Conservation (phyloP, 176 grass and related monocot species). For the Hsuehochloa calcarea region DNA sequence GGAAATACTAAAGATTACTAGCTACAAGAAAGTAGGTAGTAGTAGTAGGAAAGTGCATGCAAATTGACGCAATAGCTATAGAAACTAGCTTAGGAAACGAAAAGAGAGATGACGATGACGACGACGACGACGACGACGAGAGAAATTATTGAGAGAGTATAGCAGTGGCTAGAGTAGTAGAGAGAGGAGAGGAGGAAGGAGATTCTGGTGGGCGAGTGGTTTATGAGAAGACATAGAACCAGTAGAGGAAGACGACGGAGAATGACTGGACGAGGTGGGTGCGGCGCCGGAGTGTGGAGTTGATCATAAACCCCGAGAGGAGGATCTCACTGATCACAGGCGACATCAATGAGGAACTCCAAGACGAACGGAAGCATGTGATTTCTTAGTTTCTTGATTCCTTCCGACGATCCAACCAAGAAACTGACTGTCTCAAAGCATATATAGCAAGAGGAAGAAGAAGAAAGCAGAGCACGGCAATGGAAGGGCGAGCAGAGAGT, state of each 20-base stretch:
- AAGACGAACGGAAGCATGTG: conserved; percentile 75
- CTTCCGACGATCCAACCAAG: conserved; percentile 3
- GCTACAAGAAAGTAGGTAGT: not conserved
- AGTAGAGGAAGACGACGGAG: conserved; percentile 99
- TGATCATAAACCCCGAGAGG: conserved; percentile 99
- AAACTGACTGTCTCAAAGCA: not conserved
- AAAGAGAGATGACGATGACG: not conserved
- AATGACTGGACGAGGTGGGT: conserved; percentile 97
- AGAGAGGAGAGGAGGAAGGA: not conserved
- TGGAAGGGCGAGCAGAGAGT: not conserved
- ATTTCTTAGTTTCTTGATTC: not conserved
- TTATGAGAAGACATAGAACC: conserved; percentile 99
- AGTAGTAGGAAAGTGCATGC: conserved; percentile 28
- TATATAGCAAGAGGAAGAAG: not conserved
- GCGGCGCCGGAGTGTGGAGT: conserved; percentile 86
- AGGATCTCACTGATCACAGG: conserved; percentile 99
- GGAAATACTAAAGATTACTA: not conserved
- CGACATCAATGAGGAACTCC: conserved; percentile 80
- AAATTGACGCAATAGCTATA: not conserved
- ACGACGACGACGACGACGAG: not conserved
- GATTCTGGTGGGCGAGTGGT: conserved; percentile 11
- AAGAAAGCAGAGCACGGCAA: not conserved
- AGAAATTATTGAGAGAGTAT: not conserved
- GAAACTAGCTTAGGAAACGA: conserved; percentile 5
- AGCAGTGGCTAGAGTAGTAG: not conserved